Conservation (phyloP, 371 early-diverging fungal genomes). For the Mortierella sp. region DNA sequence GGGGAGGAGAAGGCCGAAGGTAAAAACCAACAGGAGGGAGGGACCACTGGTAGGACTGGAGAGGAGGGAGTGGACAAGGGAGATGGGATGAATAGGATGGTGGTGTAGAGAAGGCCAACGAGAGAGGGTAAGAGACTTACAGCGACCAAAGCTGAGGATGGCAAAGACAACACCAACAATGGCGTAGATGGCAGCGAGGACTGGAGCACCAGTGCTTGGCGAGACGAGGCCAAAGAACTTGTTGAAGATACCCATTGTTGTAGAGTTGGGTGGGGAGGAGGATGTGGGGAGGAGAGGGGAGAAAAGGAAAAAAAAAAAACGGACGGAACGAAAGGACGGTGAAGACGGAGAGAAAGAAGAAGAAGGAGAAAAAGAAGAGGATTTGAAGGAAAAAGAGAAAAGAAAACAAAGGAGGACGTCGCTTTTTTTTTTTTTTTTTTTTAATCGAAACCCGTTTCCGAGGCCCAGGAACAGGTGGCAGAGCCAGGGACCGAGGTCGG, state of each 20-base stretch:
- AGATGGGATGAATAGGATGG: no score
- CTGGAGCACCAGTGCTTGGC: not conserved
- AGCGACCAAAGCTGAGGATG: constrained; percentile 11
- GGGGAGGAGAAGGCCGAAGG: no score
- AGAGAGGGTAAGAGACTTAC: constrained; percentile 5
- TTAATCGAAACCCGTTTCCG: not conserved
- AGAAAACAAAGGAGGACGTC: not conserved
- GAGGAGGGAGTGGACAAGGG: no score
- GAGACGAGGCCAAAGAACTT: constrained; percentile 11
- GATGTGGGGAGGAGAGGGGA: not conserved
- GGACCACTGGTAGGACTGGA: no score
- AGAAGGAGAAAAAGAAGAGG: not conserved
- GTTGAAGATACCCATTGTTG: not conserved
- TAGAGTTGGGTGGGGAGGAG: not conserved
- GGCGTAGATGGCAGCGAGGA: not conserved
- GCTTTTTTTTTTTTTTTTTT: no score
- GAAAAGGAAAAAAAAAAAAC: not conserved
- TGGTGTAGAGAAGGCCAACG: no score
- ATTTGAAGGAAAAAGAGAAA: no score
- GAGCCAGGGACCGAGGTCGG: no score
- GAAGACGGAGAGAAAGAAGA: not conserved
- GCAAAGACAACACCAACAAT: constrained; percentile 3
- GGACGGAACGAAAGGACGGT: not conserved
- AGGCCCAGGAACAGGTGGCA: not conserved
- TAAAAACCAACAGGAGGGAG: no score